Conservation (phyloP, 345 rosid species). For the Euphorbia tirucalli region DNA sequence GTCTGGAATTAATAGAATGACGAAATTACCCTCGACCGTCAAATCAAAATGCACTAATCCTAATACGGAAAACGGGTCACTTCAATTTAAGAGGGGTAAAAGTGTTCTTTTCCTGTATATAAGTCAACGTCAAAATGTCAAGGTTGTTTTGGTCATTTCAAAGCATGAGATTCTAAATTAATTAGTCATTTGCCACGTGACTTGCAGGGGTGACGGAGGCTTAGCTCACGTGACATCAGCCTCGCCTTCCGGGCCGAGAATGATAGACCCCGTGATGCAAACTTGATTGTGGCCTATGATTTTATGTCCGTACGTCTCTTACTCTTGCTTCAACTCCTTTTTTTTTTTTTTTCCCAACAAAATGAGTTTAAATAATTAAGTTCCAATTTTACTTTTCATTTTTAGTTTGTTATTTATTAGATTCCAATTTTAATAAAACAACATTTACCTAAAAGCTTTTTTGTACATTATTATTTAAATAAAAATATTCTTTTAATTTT, state of each 20-base stretch:
- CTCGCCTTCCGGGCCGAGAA: slow-evolving; percentile 4
- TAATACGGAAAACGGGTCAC: slow-evolving; percentile 6
- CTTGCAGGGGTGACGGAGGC: slow-evolving; percentile 19
- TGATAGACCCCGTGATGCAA: slow-evolving; percentile 8
- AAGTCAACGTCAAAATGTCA: not conserved
- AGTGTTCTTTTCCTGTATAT: not conserved
- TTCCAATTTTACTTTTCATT: too few species aligned
- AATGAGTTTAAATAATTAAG: too few species aligned
- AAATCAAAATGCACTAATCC: slow-evolving; percentile 25
- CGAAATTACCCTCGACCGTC: slow-evolving; percentile 26
- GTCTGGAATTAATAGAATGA: not conserved
- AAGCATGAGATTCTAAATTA: too few species aligned
- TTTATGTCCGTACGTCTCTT: slow-evolving; percentile 14
- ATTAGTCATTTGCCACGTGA: slow-evolving; percentile 23
- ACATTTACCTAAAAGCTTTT: too few species aligned
- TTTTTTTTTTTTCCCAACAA: too few species aligned
- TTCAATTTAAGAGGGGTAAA: not conserved
- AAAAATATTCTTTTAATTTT: too few species aligned
- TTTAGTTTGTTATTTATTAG: too few species aligned
- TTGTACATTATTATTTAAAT: too few species aligned
- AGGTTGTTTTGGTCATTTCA: slow-evolving; percentile 5
- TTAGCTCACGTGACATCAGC: slow-evolving; percentile 35
- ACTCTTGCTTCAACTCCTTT: too few species aligned
- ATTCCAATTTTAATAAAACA: too few species aligned
- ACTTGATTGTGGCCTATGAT: slow-evolving; percentile 10